Evolutionary conservation across 2,329 filamentous ascomycete species (phyloP), one percentile per base, ranked within the genome.

Genomic region (Cadophora luteo-olivacea): DNA sequence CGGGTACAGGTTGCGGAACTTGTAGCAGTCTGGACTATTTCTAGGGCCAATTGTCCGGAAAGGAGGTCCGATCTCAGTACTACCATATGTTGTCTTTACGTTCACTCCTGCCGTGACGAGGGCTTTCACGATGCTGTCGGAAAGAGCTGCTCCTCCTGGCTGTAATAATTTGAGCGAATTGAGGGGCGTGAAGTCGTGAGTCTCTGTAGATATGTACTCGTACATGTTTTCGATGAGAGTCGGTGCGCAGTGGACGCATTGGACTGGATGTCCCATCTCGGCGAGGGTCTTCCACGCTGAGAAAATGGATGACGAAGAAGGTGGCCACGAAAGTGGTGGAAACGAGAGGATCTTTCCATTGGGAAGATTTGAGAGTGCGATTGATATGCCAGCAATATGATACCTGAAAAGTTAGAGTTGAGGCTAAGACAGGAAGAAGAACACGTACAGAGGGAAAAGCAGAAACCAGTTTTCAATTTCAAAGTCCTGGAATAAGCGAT

Each of bases 21-120:
- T 72, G 57, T 77, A 78, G 58, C 76, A 78, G 51, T 73, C 68
- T 11, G 74, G 70, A 58, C 75, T 77, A 9, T 72, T 64, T 36
- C 69, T 65, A 1, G 74, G 75, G 1, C 75, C 74, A 29, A 79
- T 75, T 38, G 76, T 74, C 4, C 76, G 74, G 25, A 76, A 73
- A 11, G 76, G 74, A n/a, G 77, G 76, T 2, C 77, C 76, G 61
- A 79, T 78, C 66, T 79, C 77, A 6, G 77, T 78, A 38, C 73
- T 76, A 1, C 77, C 77, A 54, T 78, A 79, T 0, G 76, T 78
- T 14, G 77, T 77, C 62, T 79, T 79, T 57, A 78, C 74, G 62
- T 79, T 79, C 1, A 77, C 73, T 7, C 76, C 76, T 4, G 74
- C 67, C 2, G 68, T 62, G 22, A 69, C 68, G 14, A 79, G 71